These are phyloP conservation scores for Miscanthus sacchariflorus DNA, from an alignment of 202 grass and related monocot species.

Conservation along the genomic window DNA sequence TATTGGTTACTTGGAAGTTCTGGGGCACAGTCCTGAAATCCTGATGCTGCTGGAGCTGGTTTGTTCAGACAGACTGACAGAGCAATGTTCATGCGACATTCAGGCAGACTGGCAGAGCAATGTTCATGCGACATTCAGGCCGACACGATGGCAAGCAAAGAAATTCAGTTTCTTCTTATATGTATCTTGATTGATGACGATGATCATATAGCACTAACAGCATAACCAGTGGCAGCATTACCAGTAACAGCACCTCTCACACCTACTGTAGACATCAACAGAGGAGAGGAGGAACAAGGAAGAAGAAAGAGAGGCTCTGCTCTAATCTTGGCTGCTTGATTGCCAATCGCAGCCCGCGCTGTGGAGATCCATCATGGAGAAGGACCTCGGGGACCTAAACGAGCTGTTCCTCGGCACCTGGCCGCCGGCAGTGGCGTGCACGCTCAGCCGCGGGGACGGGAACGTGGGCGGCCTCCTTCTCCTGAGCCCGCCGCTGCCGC, in stretches of 20 bases:
- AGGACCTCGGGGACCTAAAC: constrained; percentile 66
- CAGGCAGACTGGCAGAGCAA: neutral
- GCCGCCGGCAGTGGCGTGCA: neutral
- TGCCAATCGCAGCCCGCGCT: constrained; percentile 41
- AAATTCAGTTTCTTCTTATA: constrained; percentile 45
- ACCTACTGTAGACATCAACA: neutral
- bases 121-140: neutral
- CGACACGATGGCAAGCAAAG: constrained; percentile 22
- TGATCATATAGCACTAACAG: constrained; percentile 14
- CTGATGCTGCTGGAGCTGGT: neutral
- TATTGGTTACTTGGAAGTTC: neutral
- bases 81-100: constrained; percentile 19
- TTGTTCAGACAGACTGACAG: neutral
- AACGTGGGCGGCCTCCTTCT: constrained; percentile 40
- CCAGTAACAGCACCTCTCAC: constrained; percentile 24
- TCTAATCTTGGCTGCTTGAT: constrained; percentile 10
- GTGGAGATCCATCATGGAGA: constrained; percentile 76
- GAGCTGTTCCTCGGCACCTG: constrained; percentile 42
- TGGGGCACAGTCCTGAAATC: neutral
- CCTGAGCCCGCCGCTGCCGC: neutral
- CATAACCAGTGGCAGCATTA: constrained; percentile 10
- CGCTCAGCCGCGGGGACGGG: constrained; percentile 48
- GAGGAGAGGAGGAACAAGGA: neutral
- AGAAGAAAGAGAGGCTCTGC: neutral
- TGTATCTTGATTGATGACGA: constrained; percentile 46